Base-by-base conservation (phyloP, 495 filamentous ascomycete genomes). In the Physcia stellaris region DNA sequence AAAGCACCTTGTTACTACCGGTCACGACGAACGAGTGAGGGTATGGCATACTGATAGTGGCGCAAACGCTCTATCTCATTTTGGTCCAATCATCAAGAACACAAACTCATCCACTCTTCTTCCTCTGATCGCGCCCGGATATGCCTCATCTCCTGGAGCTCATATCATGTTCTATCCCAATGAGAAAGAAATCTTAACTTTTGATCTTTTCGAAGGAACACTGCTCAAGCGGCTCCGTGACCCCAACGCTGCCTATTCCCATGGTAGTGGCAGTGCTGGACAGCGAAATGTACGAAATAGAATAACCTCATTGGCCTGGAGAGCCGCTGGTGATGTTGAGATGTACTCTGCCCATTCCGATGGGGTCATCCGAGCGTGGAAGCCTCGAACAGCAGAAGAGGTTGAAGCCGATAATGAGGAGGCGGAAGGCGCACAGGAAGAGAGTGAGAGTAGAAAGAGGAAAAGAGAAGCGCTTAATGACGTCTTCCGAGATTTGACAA, bases 1-100 rank as follows among this genome's bases (percentile, higher is more conserved):
- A 6, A 57, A 55, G 11, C 71, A 79, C 40, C 60, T 95, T 11
- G 65, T 94, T 17, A 85, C 82, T 4, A 67, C 77, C 1, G 86
- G 87, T 4, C 80, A 85, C 38, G 87, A 95, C 51, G 61, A 80
- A 26, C 70, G 79, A 6, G 77, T 95, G 33, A 71, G 86, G 2
- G 83, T 92, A 2, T 94, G 86, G 87, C 70, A 90, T 55, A 71
- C 79, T 11, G 61, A 61, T 1, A 81, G 77, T 0, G 85, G 86
- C 10, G 80, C 75, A 6, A 93, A 95, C 49, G 86, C 79, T 1
- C 66, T 93, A 2, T 82, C 74, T 0, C 86, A 75, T 57, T 92
- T 92, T 46, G 85, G 85, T 0, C 81, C 83, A 0, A 64, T 69
- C 3, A 66, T 90, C n/a, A 74, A 71, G 36, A 90, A 90, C 46